Conservation (phyloP, 768 basidiomycete genomes). For the Boletus fagicola region DNA sequence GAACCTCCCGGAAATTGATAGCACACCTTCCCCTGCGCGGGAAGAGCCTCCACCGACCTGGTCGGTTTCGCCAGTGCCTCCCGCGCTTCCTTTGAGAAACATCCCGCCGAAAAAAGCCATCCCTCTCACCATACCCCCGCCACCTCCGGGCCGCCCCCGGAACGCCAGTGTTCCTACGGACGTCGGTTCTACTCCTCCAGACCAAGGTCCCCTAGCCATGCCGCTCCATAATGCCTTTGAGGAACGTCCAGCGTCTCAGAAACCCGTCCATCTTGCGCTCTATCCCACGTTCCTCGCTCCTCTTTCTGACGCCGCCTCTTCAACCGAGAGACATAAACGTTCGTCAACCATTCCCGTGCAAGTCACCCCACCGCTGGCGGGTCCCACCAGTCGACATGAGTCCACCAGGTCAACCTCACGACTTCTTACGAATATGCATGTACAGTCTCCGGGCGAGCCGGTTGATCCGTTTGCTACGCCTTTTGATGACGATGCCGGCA, state of each 20-base stretch:
- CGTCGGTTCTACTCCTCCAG: slow-evolving; percentile 28
- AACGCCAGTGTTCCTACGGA: slow-evolving; percentile 39
- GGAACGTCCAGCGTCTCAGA: slow-evolving; percentile 16
- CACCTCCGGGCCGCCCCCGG: slow-evolving; percentile 32
- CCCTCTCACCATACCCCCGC: slow-evolving; percentile 37
- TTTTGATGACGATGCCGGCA: slow-evolving; percentile 67
- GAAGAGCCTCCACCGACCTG: slow-evolving; percentile 30
- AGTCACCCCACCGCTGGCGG: slow-evolving; percentile 13
- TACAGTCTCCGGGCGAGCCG: slow-evolving; percentile 35
- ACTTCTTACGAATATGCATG: slow-evolving; percentile 43
- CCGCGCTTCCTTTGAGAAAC: slow-evolving; percentile 24
- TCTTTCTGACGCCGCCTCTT: slow-evolving; percentile 4
- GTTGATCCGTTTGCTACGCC: slow-evolving; percentile 70
- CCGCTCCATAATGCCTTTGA: slow-evolving; percentile 46
- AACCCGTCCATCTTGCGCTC: slow-evolving; percentile 15
- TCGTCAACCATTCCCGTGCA: slow-evolving; percentile 21
- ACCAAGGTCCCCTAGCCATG: slow-evolving; percentile 33
- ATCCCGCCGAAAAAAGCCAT: slow-evolving; percentile 25
- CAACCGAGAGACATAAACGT: slow-evolving; percentile 20
- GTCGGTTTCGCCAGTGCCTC: slow-evolving; percentile 34
- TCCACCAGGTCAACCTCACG: slow-evolving; percentile 41
- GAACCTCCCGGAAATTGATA: slow-evolving; percentile 32
- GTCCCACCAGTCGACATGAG: slow-evolving; percentile 14
- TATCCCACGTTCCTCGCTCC: slow-evolving; percentile 19
- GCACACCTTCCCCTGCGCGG: slow-evolving; percentile 22